Percentiles rank a stretch among this genome's conserved stretches.
Evolutionary conservation across 2,329 filamentous ascomycete species (phyloP).

Genomic region (Trichoderma atroviride): DNA sequence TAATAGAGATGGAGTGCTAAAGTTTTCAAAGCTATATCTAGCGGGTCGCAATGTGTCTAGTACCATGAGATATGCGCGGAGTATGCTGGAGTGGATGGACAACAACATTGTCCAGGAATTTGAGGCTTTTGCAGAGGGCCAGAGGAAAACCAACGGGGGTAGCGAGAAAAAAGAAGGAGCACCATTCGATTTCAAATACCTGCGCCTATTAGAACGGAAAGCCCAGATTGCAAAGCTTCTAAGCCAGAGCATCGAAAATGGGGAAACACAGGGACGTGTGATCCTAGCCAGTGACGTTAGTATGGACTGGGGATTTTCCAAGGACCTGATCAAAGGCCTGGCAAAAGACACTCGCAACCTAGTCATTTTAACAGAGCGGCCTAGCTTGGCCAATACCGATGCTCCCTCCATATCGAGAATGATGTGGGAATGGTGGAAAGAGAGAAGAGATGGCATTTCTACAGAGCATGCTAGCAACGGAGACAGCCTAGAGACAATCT

Average conservation of each 20-base stretch:
- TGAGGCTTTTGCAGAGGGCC: constrained; percentile 66
- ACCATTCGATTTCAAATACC: constrained; percentile 87
- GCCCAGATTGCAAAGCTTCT: constrained; percentile 75
- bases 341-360: constrained; percentile 79
- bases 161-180: constrained; percentile 61
- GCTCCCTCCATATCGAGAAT: constrained; percentile 67
- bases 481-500: constrained; percentile 67
- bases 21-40: constrained; percentile 69
- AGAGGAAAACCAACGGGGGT: constrained; percentile 49
- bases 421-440: constrained; percentile 80
- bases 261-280: constrained; percentile 61
- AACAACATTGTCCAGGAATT: constrained; percentile 92
- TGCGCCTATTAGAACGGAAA: constrained; percentile 80
- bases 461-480: constrained; percentile 57
- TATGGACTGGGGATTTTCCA: constrained; percentile 93
- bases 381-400: constrained; percentile 45
- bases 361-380: constrained; percentile 81
- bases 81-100: constrained; percentile 99
- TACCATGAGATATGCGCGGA: constrained; percentile 86
- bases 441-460: constrained; percentile 64
- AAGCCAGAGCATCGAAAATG: constrained; percentile 49
- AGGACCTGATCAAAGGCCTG: constrained; percentile 72
- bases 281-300: constrained; percentile 90
- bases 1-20: constrained; percentile 54
- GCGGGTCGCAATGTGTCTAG: constrained; percentile 85